These are phyloP conservation scores for Sarocladium strictum DNA, from an alignment of 2,329 filamentous ascomycete genomes.

Conservation along the genomic window DNA sequence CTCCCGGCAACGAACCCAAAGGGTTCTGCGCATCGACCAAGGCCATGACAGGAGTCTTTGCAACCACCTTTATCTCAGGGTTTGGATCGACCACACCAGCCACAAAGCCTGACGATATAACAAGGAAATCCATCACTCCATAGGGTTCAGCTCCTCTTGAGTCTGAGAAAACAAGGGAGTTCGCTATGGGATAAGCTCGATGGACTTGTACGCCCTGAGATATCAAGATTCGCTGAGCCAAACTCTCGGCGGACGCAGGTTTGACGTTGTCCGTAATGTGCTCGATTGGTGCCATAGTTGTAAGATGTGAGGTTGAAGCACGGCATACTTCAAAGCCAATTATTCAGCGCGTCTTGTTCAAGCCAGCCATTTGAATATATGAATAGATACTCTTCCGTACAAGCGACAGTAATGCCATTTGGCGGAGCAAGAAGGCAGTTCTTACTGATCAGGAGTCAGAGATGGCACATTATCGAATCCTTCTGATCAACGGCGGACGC, in stretches of 20 bases:
- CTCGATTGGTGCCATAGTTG: neutral
- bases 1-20: conserved; percentile 23
- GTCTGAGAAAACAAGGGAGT: conserved; percentile 18
- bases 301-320: neutral
- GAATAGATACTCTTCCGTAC: too few species aligned
- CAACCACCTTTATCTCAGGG: conserved; percentile 13
- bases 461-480: conserved; percentile 28
- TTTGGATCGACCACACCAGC: conserved; percentile 16
- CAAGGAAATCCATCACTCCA: conserved; percentile 17
- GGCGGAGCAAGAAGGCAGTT: conserved; percentile 13
- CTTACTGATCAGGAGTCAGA: conserved; percentile 29
- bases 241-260: neutral
- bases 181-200: conserved; percentile 15
- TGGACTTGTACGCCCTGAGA: conserved; percentile 19
- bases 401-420: neutral
- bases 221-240: neutral
- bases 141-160: conserved; percentile 22
- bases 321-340: neutral
- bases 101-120: conserved; percentile 19
- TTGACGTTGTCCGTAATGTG: neutral
- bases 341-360: too few species aligned
- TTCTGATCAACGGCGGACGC: conserved; percentile 27
- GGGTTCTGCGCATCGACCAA: conserved; percentile 21
- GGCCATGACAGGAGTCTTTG: conserved; percentile 21
- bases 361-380: neutral